Percentiles rank a stretch among this genome's conserved stretches.
Evolutionary conservation across 768 basidiomycete genomes (phyloP).

Genomic region (Collybia mongolica): DNA sequence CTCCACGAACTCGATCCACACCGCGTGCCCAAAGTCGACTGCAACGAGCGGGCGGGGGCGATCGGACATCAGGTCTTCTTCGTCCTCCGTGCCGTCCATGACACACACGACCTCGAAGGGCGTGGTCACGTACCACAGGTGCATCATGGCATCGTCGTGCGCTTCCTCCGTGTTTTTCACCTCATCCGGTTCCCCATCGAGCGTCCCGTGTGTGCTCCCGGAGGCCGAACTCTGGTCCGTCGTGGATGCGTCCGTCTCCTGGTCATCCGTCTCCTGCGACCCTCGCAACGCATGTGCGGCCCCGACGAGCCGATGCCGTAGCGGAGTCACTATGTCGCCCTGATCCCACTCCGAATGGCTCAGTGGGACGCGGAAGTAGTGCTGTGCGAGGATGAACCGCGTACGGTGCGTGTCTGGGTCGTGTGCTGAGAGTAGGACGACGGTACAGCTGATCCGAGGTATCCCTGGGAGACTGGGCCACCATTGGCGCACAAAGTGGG

Average conservation of each 20-base stretch:
- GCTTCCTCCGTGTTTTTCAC: conserved; percentile 11
- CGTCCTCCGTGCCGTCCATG: conserved; percentile 45
- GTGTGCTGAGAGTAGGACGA: conserved; percentile 64
- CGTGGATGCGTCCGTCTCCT: not conserved
- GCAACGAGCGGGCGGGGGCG: conserved; percentile 72
- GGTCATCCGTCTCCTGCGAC: not conserved
- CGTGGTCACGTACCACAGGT: conserved; percentile 67
- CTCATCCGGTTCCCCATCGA: conserved; percentile 4
- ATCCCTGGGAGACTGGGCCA: conserved; percentile 69
- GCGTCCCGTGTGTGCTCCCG: not conserved
- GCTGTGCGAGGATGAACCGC: conserved; percentile 67
- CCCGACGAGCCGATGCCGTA: conserved; percentile 11
- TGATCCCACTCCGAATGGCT: conserved; percentile 29
- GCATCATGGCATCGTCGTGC: conserved; percentile 51
- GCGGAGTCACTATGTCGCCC: not conserved
- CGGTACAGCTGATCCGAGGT: conserved; percentile 69
- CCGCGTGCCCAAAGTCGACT: conserved; percentile 86
- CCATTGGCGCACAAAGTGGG: conserved; percentile 80
- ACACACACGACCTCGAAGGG: conserved; percentile 75
- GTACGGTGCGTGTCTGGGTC: conserved; percentile 59
- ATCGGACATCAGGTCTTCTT: conserved; percentile 35
- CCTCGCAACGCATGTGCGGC: conserved; percentile 1
- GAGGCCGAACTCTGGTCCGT: not conserved
- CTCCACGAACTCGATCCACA: conserved; percentile 69
- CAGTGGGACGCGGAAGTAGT: conserved; percentile 73